Base-by-base conservation (phyloP, 2,329 filamentous ascomycete genomes). In the Emergomyces africanus region DNA sequence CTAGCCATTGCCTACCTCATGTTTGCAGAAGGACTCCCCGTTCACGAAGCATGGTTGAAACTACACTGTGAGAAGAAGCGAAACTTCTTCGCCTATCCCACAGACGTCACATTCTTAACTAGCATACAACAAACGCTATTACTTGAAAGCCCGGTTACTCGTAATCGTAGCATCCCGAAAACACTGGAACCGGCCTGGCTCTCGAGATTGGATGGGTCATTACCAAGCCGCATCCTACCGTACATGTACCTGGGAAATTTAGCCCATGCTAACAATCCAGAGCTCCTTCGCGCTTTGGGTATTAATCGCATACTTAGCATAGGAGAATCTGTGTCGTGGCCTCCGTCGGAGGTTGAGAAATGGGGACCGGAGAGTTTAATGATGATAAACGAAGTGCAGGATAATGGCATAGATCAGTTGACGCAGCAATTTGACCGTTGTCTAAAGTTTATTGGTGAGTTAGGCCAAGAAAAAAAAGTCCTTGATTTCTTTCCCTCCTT, bases 221-320 rank as follows among this genome's bases (percentile, higher is more conserved):
- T 97, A 25, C 94, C 94, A 0, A 96, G 89, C 69, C 83, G 92
- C 15, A 83, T 99, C 44, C 76, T 96, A 48, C 86, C 91, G 58
- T 96, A 97, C 69, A 90, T 99, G 85, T 99, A 99, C 69, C 81
- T 99, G 14, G 94, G 94, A 1, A 97, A 97, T 67, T 79, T 97
- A 18, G 84, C 83, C 0, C 94, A 99, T 70, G 94, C 94, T 8
- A 97, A 97, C 69, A 97, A 97, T 66, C 89, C 91, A 0, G 87
- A 89, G 58, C 76, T 99, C 37, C 75, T 99, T 37, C 81, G 79
- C 62, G 83, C 86, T 50, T 75, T 99, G 61, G 92, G 92, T 0
- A 96, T 99, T 61, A 82, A 80, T 15, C 89, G 95, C 66, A 85
- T 99, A 49, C 78, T 99, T 33, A 96, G 91, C 66, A 90, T 99